phyloP scores from a whole-genome alignment of 2,329 filamentous ascomycete genomes.

The Fusarium sp. region DNA sequence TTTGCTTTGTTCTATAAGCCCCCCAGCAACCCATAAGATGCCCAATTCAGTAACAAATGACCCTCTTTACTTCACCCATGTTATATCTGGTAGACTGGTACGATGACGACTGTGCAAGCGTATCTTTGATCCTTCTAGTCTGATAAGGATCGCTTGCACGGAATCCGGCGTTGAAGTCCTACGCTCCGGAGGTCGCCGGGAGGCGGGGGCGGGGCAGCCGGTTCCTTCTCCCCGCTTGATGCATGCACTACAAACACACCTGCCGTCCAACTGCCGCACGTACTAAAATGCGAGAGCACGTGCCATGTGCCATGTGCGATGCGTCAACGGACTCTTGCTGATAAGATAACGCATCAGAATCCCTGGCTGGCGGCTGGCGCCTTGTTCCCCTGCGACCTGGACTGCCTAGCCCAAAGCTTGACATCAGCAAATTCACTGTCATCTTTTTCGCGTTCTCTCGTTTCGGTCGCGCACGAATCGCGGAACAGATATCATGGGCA shows the following conservation, averaged over 20 bases:
- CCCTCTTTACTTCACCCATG: constrained; percentile 1
- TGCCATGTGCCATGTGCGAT: constrained; percentile 17
- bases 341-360: constrained; percentile 45
- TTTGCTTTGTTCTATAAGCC: not conserved
- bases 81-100: constrained; percentile 3
- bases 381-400: constrained; percentile 21
- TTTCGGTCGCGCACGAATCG: constrained; percentile 37
- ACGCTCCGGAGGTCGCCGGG: constrained; percentile 46
- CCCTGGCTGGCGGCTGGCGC: constrained; percentile 36
- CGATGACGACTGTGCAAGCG: not conserved
- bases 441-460: constrained; percentile 34
- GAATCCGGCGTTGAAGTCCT: constrained; percentile 25
- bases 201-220: constrained; percentile 41
- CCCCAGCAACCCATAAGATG: not conserved
- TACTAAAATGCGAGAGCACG: constrained; percentile 38
- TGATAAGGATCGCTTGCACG: constrained; percentile 30
- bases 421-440: constrained; percentile 45
- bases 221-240: constrained; percentile 41
- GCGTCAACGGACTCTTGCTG: constrained; percentile 16
- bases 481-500: constrained; percentile 72
- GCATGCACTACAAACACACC: constrained; percentile 36
- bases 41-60: not conserved
- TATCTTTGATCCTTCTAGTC: constrained; percentile 1
- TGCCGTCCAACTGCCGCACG: constrained; percentile 23
- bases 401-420: constrained; percentile 33